Evolutionary conservation across 176 grass and related monocot species (phyloP), one percentile per base, ranked within the genome.

Genomic region (Metroxylon sagu): DNA sequence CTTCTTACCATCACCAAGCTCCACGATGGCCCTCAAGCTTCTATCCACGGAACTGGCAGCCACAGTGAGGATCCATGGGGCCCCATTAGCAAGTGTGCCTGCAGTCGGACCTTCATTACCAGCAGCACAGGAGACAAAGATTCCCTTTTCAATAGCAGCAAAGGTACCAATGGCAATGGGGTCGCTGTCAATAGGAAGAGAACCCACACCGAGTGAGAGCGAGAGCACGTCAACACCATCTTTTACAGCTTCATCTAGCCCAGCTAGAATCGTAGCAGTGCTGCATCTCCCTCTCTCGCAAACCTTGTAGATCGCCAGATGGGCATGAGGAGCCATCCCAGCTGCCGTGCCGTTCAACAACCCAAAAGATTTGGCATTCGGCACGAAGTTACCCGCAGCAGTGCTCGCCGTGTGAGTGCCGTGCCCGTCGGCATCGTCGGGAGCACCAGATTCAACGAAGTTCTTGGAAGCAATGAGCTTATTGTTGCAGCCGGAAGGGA

Each of bases 11-110:
- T 82, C 66, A 3, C 35, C 39, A 0, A 82, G 71, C 26, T 54
- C 2, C 18, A 82, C 52, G 1, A 53, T 52, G 7, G 57, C 53
- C 14, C 50, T 12, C 6, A 70, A 14, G 0, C 52, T 25, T 12
- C 72, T 29, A 29, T 71, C 63, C 21, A 55, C 60, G 5, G 29
- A 58, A 54, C 85, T 79, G 5, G 85, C 85, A 2, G 35, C 84
- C 1, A 88, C 84, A 1, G 84, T 94, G 51, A 88, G 55, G 21
- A 94, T 4, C 89, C 89, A 88, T 1, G 84, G 89, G 0, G 80
- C 76, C 2, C 50, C 66, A 17, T 92, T 94, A 5, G 29, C 19
- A 6, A 87, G 3, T 1, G 77, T 35, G 5, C 14, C 14, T 2
- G 4, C n/a, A 4, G 0, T 5, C 17, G 77, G 80, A 3, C 89